Evolutionary conservation across 345 rosid species (phyloP).

Genomic region (Fremontodendron californicum): DNA sequence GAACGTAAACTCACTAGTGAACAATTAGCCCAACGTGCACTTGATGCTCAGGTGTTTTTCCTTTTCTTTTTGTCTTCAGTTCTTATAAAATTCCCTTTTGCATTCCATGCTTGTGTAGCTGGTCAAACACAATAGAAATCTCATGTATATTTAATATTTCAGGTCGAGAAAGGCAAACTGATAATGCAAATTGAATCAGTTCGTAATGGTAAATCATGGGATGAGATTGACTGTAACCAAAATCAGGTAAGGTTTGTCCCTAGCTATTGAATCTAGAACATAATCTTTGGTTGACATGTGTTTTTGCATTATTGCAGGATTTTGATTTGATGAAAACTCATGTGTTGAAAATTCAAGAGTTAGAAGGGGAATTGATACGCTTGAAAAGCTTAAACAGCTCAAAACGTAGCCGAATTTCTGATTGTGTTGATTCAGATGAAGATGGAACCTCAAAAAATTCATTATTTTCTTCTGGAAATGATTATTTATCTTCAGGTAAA

Average conservation of each 20-base stretch:
- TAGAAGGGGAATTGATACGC: constrained; percentile 76
- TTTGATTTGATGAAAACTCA: constrained; percentile 61
- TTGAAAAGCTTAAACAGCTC: constrained; percentile 43
- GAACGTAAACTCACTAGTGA: constrained; percentile 64
- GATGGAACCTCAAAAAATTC: constrained; percentile 52
- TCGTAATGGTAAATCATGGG: constrained; percentile 85
- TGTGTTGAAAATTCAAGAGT: constrained; percentile 81
- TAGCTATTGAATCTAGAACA: neutral
- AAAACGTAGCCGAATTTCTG: constrained; percentile 38
- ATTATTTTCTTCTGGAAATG: constrained; percentile 52
- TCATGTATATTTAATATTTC: constrained; percentile 18
- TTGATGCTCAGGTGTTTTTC: constrained; percentile 73
- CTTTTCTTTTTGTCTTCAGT: constrained; percentile 6
- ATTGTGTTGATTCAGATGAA: constrained; percentile 53
- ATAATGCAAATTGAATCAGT: constrained; percentile 68
- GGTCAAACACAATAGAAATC: neutral
- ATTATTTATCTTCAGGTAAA: constrained; percentile 53
- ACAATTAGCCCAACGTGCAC: constrained; percentile 68
- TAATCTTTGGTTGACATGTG: constrained; percentile 11
- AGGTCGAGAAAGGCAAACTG: constrained; percentile 92
- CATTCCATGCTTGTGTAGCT: neutral
- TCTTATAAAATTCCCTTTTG: neutral
- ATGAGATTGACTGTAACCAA: constrained; percentile 62
- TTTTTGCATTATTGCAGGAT: constrained; percentile 43
- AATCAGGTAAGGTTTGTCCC: constrained; percentile 42